Percentiles rank a stretch among this genome's conserved stretches.
Conservation (phyloP, 1,284 basidiomycete genomes). For the Irpex sp. region DNA sequence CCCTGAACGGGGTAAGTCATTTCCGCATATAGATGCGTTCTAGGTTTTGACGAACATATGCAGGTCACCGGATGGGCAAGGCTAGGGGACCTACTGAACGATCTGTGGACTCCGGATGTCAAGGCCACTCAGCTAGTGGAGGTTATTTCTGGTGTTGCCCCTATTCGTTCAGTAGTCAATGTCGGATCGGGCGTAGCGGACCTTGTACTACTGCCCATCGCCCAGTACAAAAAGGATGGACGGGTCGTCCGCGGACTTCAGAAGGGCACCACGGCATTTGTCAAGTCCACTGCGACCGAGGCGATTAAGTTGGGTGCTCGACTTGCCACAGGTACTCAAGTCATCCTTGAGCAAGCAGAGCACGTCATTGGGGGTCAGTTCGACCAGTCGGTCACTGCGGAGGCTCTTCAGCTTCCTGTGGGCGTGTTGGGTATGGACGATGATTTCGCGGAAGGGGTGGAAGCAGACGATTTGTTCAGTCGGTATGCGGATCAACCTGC, state of each 20-base stretch:
- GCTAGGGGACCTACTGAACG: conserved; percentile 88
- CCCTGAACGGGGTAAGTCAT: conserved; percentile 78
- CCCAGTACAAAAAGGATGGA: conserved; percentile 96
- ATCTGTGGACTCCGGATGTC: conserved; percentile 98
- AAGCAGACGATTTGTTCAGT: conserved; percentile 62
- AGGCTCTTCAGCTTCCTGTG: conserved; percentile 50
- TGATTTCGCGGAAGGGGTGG: conserved; percentile 35
- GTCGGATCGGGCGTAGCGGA: conserved; percentile 96
- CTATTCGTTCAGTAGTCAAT: conserved; percentile 94
- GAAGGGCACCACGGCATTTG: conserved; percentile 89
- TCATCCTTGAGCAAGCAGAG: conserved; percentile 95
- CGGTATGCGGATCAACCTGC: conserved; percentile 89
- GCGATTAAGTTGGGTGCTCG: conserved; percentile 94
- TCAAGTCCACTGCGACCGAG: conserved; percentile 91
- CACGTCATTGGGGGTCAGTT: conserved; percentile 84
- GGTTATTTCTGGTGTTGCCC: conserved; percentile 95
- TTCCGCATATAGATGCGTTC: neutral
- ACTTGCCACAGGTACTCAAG: conserved; percentile 95
- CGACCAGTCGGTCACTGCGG: conserved; percentile 59
- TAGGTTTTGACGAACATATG: conserved; percentile 6
- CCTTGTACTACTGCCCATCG: conserved; percentile 91
- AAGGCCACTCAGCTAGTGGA: conserved; percentile 98
- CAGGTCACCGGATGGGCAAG: conserved; percentile 88
- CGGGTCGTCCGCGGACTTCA: conserved; percentile 92
- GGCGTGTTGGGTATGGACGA: conserved; percentile 30